These are phyloP conservation scores for Panellus pusillus DNA, from an alignment of 768 basidiomycete species.

Conservation along the genomic window DNA sequence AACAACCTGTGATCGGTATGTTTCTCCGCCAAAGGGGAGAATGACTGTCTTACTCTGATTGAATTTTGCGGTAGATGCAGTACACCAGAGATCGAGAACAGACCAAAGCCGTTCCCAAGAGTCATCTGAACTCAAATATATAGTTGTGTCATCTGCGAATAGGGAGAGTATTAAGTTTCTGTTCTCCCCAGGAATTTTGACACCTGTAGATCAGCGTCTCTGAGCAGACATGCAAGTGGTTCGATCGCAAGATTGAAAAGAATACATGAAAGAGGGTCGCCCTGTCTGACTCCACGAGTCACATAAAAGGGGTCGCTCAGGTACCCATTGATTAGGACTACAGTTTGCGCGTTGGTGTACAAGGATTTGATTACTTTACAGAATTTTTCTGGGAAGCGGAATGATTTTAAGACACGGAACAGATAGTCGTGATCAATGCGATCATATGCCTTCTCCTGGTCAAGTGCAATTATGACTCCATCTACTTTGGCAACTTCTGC, in stretches of 20 bases:
- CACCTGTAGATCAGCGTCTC: constrained; percentile 22
- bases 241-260: background rate
- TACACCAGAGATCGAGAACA: constrained; percentile 10
- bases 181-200: constrained; percentile 7
- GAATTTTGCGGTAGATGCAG: constrained; percentile 14
- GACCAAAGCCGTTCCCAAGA: background rate
- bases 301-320: background rate
- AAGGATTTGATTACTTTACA: background rate
- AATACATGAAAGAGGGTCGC: background rate
- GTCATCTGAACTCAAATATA: constrained; percentile 19
- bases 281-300: background rate
- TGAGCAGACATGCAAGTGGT: constrained; percentile 24
- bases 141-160: constrained; percentile 28
- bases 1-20: background rate
- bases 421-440: background rate
- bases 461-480: background rate
- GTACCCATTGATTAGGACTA: background rate
- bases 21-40: background rate
- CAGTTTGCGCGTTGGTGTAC: background rate
- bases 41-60: constrained; percentile 25
- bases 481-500: constrained; percentile 12
- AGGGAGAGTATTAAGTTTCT: constrained; percentile 18
- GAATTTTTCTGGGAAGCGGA: background rate
- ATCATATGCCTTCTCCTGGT: no score
- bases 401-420: background rate